Percentiles rank a stretch among this genome's conserved stretches.
phyloP scores from a whole-genome alignment of 1,284 basidiomycete genomes.

The Irpex sp. region DNA sequence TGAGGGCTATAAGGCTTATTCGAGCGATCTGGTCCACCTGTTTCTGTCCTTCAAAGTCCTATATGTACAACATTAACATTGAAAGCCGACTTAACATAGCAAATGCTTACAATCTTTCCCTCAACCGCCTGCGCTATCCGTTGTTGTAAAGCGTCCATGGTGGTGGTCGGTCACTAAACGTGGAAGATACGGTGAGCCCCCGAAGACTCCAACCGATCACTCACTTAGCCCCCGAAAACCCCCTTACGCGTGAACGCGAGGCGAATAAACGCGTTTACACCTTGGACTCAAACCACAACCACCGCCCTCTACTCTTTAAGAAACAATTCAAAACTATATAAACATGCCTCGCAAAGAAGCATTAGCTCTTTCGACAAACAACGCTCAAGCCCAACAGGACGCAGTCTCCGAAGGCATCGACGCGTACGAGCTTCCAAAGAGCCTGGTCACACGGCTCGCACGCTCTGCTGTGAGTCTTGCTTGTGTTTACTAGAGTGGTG shows the following conservation, averaged over 20 bases:
- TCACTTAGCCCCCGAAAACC: too few relatives aligned
- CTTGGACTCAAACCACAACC: too few relatives aligned
- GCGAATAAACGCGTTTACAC: too few relatives aligned
- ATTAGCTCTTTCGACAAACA: slow-evolving; percentile 36
- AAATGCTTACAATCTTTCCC: slow-evolving; percentile 35
- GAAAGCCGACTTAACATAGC: not conserved
- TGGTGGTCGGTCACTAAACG: not conserved
- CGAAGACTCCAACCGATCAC: not conserved
- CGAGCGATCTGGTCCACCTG: slow-evolving; percentile 51
- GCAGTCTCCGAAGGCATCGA: slow-evolving; percentile 78
- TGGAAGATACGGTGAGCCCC: not conserved
- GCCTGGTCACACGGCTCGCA: slow-evolving; percentile 77
- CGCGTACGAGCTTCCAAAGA: slow-evolving; percentile 83
- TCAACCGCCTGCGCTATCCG: slow-evolving; percentile 40
- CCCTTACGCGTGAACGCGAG: too few relatives aligned
- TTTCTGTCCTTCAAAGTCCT: slow-evolving; percentile 78
- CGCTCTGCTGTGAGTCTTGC: slow-evolving; percentile 59
- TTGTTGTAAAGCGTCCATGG: slow-evolving; percentile 13
- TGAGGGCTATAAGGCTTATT: slow-evolving; percentile 33
- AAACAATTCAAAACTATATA: not conserved
- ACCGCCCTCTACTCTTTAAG: too few relatives aligned
- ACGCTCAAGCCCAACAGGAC: slow-evolving; percentile 73
- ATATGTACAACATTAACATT: not conserved
- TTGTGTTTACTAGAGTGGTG: not conserved
- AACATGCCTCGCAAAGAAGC: slow-evolving; percentile 53